Conservation (phyloP, 2,329 filamentous ascomycete species). For the Xylaria sp. region DNA sequence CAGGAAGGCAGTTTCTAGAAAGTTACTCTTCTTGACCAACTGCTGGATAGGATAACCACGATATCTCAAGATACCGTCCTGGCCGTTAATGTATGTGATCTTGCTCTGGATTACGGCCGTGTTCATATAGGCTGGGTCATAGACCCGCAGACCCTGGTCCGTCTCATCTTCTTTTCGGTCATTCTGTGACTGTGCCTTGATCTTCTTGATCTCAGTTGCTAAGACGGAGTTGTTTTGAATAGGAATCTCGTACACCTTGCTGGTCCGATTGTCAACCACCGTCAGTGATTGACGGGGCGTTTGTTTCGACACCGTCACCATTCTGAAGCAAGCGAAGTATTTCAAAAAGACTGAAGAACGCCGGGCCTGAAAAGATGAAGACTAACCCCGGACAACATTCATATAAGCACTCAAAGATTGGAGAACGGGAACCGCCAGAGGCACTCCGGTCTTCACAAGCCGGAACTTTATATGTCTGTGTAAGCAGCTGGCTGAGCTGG, state of each 20-base stretch:
- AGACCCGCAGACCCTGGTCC: slow-evolving; percentile 51
- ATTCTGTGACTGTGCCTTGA: slow-evolving; percentile 42
- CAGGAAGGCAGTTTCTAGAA: slow-evolving; percentile 53
- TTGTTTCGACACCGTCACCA: slow-evolving; percentile 35
- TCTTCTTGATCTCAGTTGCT: slow-evolving; percentile 56
- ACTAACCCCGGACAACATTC: background rate
- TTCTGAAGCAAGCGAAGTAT: slow-evolving; percentile 10
- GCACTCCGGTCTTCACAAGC: background rate
- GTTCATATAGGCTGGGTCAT: slow-evolving; percentile 57
- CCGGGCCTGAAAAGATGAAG: background rate
- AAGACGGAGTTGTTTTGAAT: slow-evolving; percentile 53
- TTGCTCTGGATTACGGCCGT: slow-evolving; percentile 52
- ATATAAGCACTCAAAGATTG: background rate
- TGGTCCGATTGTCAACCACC: slow-evolving; percentile 53
- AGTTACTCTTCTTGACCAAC: slow-evolving; percentile 51
- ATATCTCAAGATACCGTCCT: slow-evolving; percentile 54
- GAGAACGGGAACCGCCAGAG: background rate
- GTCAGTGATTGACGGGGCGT: slow-evolving; percentile 41
- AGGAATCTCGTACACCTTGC: slow-evolving; percentile 51
- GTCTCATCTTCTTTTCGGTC: slow-evolving; percentile 50
- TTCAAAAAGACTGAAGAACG: background rate
- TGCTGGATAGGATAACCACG: slow-evolving; percentile 56
- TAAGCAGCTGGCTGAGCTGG: background rate
- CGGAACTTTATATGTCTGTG: background rate
- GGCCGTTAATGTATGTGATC: slow-evolving; percentile 57